These are phyloP conservation scores for Fusarium denticulatum DNA, from an alignment of 2,329 filamentous ascomycete genomes.

Conservation along the genomic window DNA sequence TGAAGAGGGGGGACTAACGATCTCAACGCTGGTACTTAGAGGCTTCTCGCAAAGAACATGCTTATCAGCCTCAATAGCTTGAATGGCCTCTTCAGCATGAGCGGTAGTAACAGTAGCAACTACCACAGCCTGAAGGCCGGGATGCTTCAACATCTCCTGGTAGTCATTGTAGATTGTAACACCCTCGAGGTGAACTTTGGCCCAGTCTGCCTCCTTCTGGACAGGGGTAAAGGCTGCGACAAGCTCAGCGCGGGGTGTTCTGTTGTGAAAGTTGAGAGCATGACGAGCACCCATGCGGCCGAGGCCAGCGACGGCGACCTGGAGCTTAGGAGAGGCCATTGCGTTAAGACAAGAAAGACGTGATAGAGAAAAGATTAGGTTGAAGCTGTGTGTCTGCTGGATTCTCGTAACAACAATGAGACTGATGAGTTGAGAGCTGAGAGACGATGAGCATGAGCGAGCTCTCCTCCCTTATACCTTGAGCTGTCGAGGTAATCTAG, in stretches of 20 bases:
- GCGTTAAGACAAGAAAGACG: neutral
- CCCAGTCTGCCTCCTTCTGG: slow-evolving; percentile 41
- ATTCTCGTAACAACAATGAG: neutral
- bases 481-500: neutral
- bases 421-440: neutral
- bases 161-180: slow-evolving; percentile 40
- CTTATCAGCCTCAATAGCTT: slow-evolving; percentile 42
- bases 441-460: slow-evolving; percentile 1
- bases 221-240: slow-evolving; percentile 42
- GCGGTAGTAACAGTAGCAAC: slow-evolving; percentile 42
- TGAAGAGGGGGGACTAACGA: slow-evolving; percentile 53
- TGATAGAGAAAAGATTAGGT: neutral
- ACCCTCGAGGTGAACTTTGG: slow-evolving; percentile 35
- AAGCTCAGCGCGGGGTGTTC: slow-evolving; percentile 39
- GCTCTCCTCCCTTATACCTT: slow-evolving; percentile 23
- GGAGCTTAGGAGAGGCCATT: slow-evolving; percentile 40
- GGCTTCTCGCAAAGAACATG: slow-evolving; percentile 44
- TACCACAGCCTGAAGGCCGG: slow-evolving; percentile 41
- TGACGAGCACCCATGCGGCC: slow-evolving; percentile 43
- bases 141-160: slow-evolving; percentile 43
- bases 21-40: slow-evolving; percentile 54
- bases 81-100: slow-evolving; percentile 42
- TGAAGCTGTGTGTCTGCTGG: neutral
- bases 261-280: slow-evolving; percentile 42
- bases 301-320: slow-evolving; percentile 40